These are phyloP conservation scores for Magnaporthales sp. DNA, from an alignment of 2,329 filamentous ascomycete species.

Conservation along the genomic window DNA sequence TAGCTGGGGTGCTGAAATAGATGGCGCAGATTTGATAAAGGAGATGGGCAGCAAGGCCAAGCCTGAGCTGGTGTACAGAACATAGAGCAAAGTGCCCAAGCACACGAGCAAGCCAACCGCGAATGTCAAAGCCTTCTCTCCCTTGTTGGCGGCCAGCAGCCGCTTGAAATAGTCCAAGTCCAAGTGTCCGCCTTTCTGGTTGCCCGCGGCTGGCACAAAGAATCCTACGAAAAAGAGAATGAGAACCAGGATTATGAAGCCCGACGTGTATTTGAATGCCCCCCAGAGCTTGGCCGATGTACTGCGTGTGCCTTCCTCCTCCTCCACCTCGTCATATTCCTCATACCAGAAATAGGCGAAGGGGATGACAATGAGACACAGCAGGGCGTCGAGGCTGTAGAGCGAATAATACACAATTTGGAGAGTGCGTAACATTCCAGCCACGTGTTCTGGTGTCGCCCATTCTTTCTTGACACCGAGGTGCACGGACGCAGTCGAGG, in stretches of 20 bases:
- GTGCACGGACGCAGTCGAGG: conserved; percentile 69
- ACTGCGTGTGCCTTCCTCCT: conserved; percentile 69
- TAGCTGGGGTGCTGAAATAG: conserved; percentile 73
- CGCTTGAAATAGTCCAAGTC: conserved; percentile 90
- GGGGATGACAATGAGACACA: conserved; percentile 83
- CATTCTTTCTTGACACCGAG: conserved; percentile 85
- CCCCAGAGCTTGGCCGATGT: conserved; percentile 64
- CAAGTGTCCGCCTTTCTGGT: conserved; percentile 47
- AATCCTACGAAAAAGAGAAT: conserved; percentile 87
- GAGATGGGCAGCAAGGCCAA: conserved; percentile 82
- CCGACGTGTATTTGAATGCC: conserved; percentile 85
- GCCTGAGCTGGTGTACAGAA: conserved; percentile 81
- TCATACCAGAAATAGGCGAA: conserved; percentile 99
- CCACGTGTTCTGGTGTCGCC: conserved; percentile 76
- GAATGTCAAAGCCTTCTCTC: conserved; percentile 88
- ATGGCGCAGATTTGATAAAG: conserved; percentile 85
- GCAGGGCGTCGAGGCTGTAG: conserved; percentile 82
- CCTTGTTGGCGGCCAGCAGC: conserved; percentile 76
- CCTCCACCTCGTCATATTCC: conserved; percentile 87
- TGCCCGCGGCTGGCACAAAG: conserved; percentile 76
- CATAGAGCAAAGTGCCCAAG: conserved; percentile 76
- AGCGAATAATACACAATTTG: conserved; percentile 87
- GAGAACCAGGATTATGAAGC: conserved; percentile 71
- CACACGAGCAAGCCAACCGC: conserved; percentile 81
- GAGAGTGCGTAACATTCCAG: conserved; percentile 69